A percentile compares a stretch with the other conserved stretches of the same genome.
phyloP scores from a whole-genome alignment of 345 rosid genomes.

The Eucalyptus pauciflora region DNA sequence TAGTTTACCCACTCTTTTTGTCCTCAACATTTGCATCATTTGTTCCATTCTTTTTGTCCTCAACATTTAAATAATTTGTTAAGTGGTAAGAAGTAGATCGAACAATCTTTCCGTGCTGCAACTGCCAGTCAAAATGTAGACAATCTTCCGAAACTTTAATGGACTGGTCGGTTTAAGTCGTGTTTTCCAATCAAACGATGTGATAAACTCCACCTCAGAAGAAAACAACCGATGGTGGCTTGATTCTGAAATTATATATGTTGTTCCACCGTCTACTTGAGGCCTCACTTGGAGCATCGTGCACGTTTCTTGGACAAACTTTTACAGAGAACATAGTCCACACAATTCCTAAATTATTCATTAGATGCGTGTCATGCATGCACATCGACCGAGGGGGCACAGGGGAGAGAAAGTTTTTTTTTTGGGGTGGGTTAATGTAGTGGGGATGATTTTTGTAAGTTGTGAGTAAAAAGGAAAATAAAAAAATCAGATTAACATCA shows the following conservation, averaged over 20 bases:
- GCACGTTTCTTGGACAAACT: background rate
- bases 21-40: background rate
- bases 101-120: background rate
- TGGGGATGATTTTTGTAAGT: no score
- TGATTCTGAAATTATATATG: background rate
- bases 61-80: background rate
- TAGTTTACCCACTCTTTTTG: background rate
- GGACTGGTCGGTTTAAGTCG: background rate
- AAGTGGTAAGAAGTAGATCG: background rate
- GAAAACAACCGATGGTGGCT: background rate
- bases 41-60: background rate
- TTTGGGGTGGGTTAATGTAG: no score
- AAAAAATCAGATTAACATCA: background rate
- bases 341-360: background rate
- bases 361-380: background rate
- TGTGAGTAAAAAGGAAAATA: background rate
- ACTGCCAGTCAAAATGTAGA: background rate
- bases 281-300: background rate
- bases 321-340: background rate
- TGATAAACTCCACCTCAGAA: background rate
- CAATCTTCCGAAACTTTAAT: background rate
- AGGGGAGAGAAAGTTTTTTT: no score
- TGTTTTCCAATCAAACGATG: background rate
- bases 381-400: background rate
- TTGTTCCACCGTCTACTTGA: background rate